These are phyloP conservation scores for Citrus australasica DNA, from an alignment of 345 rosid genomes.

Conservation along the genomic window DNA sequence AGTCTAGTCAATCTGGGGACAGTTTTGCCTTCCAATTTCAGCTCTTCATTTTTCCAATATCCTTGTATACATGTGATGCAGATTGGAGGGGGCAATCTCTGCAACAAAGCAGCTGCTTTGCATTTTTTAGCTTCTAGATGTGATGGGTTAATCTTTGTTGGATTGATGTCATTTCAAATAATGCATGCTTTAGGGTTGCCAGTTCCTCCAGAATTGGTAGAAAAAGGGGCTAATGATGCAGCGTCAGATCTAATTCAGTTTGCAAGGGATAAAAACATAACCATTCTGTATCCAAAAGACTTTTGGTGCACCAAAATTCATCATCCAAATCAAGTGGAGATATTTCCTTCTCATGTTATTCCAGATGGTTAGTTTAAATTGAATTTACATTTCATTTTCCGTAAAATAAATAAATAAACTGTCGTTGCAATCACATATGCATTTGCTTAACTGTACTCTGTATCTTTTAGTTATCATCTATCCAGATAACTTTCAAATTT, in stretches of 20 bases:
- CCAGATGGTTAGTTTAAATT: constrained; percentile 40
- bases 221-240: constrained; percentile 38
- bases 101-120: constrained; percentile 51
- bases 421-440: neutral
- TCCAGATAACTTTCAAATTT: neutral
- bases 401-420: neutral
- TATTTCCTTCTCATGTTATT: constrained; percentile 39
- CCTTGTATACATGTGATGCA: constrained; percentile 21
- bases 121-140: constrained; percentile 58
- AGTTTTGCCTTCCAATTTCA: neutral
- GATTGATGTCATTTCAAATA: constrained; percentile 63
- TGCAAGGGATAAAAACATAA: constrained; percentile 34
- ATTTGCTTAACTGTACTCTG: neutral
- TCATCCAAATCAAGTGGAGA: constrained; percentile 28
- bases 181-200: constrained; percentile 46
- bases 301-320: constrained; percentile 45
- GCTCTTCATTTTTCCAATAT: constrained; percentile 15
- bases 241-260: constrained; percentile 44
- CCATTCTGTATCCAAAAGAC: constrained; percentile 49
- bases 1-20: neutral
- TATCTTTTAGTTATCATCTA: neutral
- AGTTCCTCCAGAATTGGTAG: constrained; percentile 44
- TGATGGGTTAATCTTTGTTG: constrained; percentile 55
- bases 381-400: neutral
- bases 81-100: constrained; percentile 69